These are phyloP conservation scores for Macrolepiota fuliginosa DNA, from an alignment of 768 basidiomycete genomes.

Conservation along the genomic window DNA sequence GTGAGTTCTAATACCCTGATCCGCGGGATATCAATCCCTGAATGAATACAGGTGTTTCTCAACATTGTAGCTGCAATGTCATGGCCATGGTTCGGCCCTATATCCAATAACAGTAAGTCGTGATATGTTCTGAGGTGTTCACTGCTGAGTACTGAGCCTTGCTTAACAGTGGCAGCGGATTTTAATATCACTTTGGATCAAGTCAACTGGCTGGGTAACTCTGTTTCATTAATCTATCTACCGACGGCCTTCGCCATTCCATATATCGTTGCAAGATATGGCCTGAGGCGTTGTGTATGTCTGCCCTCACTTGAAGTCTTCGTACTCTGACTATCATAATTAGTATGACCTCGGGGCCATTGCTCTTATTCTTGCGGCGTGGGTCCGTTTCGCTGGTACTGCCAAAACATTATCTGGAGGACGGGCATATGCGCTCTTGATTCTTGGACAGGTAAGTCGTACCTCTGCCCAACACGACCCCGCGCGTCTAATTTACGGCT, in stretches of 20 bases:
- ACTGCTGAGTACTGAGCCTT: not conserved
- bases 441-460: slow-evolving; percentile 64
- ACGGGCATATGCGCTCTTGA: slow-evolving; percentile 62
- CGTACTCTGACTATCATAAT: not conserved
- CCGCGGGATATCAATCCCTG: not conserved
- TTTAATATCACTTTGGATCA: slow-evolving; percentile 68
- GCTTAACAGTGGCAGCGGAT: slow-evolving; percentile 49
- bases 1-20: slow-evolving; percentile 31
- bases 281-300: slow-evolving; percentile 59
- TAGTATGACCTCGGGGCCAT: slow-evolving; percentile 63
- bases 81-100: slow-evolving; percentile 86
- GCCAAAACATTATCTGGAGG: slow-evolving; percentile 44
- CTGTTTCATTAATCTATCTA: slow-evolving; percentile 59
- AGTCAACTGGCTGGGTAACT: slow-evolving; percentile 82
- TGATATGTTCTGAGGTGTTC: not conserved
- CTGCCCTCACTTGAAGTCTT: not conserved
- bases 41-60: slow-evolving; percentile 47
- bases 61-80: slow-evolving; percentile 64
- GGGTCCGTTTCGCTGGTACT: slow-evolving; percentile 79
- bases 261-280: slow-evolving; percentile 51
- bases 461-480: not conserved
- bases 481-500: not conserved
- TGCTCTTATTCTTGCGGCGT: slow-evolving; percentile 58
- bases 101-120: slow-evolving; percentile 59
- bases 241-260: slow-evolving; percentile 63